Evolutionary conservation across 345 rosid species (phyloP).

Genomic region (Ricinus communis): DNA sequence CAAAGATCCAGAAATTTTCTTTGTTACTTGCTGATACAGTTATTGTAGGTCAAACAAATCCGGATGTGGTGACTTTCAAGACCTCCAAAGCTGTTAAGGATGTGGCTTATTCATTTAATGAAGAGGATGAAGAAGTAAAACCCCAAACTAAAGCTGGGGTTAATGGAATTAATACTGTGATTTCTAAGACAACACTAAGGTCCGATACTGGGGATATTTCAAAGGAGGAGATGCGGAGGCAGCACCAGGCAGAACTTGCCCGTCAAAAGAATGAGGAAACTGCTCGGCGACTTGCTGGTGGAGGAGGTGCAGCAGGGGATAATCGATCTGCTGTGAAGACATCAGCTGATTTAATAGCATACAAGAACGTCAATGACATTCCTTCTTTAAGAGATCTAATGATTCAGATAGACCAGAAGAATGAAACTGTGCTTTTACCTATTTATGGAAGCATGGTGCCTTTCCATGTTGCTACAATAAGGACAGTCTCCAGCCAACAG

Average conservation of each 20-base stretch:
- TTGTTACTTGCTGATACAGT: conserved; percentile 83
- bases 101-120: conserved; percentile 86
- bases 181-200: conserved; percentile 73
- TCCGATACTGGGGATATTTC: conserved; percentile 88
- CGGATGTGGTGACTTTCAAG: conserved; percentile 56
- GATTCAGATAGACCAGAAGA: conserved; percentile 88
- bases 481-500: conserved; percentile 86
- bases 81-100: conserved; percentile 76
- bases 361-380: conserved; percentile 83
- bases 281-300: conserved; percentile 94
- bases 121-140: conserved; percentile 69
- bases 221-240: conserved; percentile 92
- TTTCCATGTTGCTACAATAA: conserved; percentile 85
- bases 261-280: conserved; percentile 97
- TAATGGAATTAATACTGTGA: conserved; percentile 39
- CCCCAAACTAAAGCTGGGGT: conserved; percentile 36
- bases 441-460: conserved; percentile 89
- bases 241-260: conserved; percentile 99
- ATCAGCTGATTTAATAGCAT: conserved; percentile 70
- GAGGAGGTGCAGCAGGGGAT: conserved; percentile 55
- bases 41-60: conserved; percentile 53
- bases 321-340: conserved; percentile 53
- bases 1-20: conserved; percentile 61
- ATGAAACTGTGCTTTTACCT: conserved; percentile 84
- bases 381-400: conserved; percentile 67